Percentiles rank a stretch among this genome's conserved stretches.
Conservation (phyloP, 2,329 filamentous ascomycete species). For the Aaosphaeria pasadenensis region DNA sequence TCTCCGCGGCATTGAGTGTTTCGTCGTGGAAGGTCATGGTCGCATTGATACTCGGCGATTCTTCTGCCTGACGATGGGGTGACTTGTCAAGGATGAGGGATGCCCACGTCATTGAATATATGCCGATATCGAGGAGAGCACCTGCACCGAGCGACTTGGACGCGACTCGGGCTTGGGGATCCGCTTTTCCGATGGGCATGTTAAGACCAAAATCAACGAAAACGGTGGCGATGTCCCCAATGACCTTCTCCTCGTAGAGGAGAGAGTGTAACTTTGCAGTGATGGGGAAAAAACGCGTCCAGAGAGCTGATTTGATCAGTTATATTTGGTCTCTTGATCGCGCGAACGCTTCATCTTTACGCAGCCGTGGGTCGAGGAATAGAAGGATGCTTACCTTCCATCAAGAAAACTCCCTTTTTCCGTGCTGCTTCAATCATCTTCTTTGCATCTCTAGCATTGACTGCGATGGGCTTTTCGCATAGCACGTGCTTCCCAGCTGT, state of each 20-base stretch:
- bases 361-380: background rate
- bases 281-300: constrained; percentile 80
- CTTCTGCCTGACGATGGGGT: too few relatives aligned
- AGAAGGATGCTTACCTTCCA: constrained; percentile 29
- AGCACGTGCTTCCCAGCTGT: constrained; percentile 77
- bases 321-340: background rate
- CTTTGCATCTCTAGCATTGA: constrained; percentile 69
- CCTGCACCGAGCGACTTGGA: constrained; percentile 77
- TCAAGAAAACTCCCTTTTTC: constrained; percentile 49
- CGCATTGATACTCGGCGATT: too few relatives aligned
- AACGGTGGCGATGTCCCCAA: constrained; percentile 53
- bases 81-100: background rate
- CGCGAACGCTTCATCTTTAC: too few relatives aligned
- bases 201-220: constrained; percentile 55
- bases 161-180: constrained; percentile 51
- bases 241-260: constrained; percentile 50
- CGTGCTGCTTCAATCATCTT: constrained; percentile 66
- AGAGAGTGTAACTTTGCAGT: constrained; percentile 60
- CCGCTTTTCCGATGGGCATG: constrained; percentile 50
- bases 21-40: too few relatives aligned
- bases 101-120: constrained; percentile 76
- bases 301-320: constrained; percentile 53
- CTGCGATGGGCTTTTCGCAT: constrained; percentile 82
- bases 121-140: constrained; percentile 72
- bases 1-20: too few relatives aligned